Base-by-base conservation (phyloP, 2,329 filamentous ascomycete species). In the Penicillium sp. region DNA sequence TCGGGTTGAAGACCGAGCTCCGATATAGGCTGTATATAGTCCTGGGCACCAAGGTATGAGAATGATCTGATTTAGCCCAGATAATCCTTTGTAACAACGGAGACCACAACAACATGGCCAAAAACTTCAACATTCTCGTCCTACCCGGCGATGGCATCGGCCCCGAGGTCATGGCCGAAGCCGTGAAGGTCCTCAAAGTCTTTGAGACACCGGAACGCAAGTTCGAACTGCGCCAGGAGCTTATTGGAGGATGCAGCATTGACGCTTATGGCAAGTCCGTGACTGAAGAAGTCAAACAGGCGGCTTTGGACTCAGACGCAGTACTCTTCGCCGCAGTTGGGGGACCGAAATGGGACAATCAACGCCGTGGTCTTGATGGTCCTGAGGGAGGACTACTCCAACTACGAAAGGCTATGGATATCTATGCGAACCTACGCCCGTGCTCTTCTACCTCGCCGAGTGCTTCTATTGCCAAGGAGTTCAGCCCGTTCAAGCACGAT, bases 321-420 rank as follows among this genome's bases (percentile, higher is more conserved):
- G 84, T 95, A 41, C 82, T 95, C 44, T 84, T 96, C 53, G 89
- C 88, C 51, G 87, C 88, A 59, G 91, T 95, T 58, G 89, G 90
- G 53, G 90, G 90, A 2, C 89, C 90, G 15, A 81, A 95, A 85
- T 95, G 88, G 88, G 88, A 89, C 57, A 88, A 86, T 43, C 57
- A 59, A 17, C 63, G 67, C 10, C 57, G 57, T 24, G 87, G 86
- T 55, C 73, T 82, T 42, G 84, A 95, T 53, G 86, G 88, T 15
- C 89, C 89, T 0, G 90, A 95, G 68, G 87, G 94, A 68, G 90
- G 89, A 46, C 80, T 95, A 58, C 80, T 96, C 50, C 80, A 77
- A 61, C 82, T 96, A 47, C 86, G 89, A 69, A 94, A 89, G 72
- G 85, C 91, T 70, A 84, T 95, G 76, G 78, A 81, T 63, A 87